Conservation (phyloP, 2,329 filamentous ascomycete species). For the Trichoderma afroharzianum region DNA sequence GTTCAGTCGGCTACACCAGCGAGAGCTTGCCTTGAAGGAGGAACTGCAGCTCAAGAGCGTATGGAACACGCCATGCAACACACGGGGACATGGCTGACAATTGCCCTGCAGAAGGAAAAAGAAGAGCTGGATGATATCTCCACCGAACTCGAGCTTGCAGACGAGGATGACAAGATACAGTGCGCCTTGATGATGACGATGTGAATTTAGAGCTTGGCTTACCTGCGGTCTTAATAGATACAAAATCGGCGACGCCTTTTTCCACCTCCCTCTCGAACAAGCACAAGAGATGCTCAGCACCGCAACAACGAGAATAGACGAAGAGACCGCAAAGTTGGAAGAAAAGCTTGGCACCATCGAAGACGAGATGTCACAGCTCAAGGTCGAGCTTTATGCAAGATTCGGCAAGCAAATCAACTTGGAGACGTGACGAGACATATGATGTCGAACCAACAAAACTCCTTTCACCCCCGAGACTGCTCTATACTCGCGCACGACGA, state of each 20-base stretch:
- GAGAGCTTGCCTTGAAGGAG: slow-evolving; percentile 74
- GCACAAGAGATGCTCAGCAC: slow-evolving; percentile 79
- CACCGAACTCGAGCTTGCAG: slow-evolving; percentile 85
- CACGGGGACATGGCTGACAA: slow-evolving; percentile 22
- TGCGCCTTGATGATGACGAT: slow-evolving; percentile 44
- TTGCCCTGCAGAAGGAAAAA: slow-evolving; percentile 77
- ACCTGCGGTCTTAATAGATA: slow-evolving; percentile 56
- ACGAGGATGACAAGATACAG: slow-evolving; percentile 92
- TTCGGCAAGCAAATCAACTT: slow-evolving; percentile 97
- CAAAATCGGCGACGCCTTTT: slow-evolving; percentile 94
- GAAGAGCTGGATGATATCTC: slow-evolving; percentile 94
- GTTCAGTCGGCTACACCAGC: slow-evolving; percentile 91
- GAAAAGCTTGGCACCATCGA: slow-evolving; percentile 70
- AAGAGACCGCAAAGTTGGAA: slow-evolving; percentile 72
- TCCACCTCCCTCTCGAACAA: slow-evolving; percentile 77
- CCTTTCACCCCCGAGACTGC: neutral
- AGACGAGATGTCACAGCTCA: slow-evolving; percentile 85
- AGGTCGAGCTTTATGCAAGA: slow-evolving; percentile 87
- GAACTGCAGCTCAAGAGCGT: slow-evolving; percentile 77
- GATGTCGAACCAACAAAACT: neutral
- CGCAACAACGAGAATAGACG: slow-evolving; percentile 69
- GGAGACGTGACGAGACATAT: slow-evolving; percentile 60
- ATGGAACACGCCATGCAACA: slow-evolving; percentile 26
- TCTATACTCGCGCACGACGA: neutral
- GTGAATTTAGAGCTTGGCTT: neutral